Evolutionary conservation across 2,329 filamentous ascomycete genomes (phyloP).

Genomic region (Claviceps capensis): DNA sequence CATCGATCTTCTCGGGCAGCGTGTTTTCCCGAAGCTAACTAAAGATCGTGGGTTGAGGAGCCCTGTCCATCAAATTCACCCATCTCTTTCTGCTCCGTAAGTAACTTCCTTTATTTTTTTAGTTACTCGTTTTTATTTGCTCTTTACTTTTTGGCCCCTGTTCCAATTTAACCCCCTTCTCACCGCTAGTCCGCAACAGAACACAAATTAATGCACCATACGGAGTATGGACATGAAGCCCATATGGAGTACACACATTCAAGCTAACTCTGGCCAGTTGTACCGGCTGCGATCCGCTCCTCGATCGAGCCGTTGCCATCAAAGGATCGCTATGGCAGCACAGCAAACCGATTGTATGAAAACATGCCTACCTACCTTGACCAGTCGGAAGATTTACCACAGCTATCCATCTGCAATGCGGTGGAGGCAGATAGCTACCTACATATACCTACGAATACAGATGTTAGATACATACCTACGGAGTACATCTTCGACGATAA

Average conservation of each 20-base stretch:
- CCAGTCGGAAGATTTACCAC: slow-evolving; percentile 1
- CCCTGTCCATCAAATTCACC: not conserved
- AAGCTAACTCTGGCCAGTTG: not conserved
- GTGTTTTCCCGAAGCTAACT: not conserved
- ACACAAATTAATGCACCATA: not conserved
- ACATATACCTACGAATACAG: too few relatives aligned
- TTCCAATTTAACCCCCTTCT: not conserved
- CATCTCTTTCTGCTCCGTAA: not conserved
- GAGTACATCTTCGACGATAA: too few relatives aligned
- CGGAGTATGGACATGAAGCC: not conserved
- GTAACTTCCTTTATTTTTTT: too few relatives aligned
- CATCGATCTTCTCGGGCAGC: not conserved
- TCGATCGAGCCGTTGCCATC: not conserved
- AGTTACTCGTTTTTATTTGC: too few relatives aligned
- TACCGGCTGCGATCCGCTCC: not conserved
- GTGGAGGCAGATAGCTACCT: not conserved
- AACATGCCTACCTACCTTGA: not conserved
- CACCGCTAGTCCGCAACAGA: not conserved
- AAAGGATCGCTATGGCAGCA: not conserved
- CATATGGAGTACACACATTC: not conserved
- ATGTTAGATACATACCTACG: too few relatives aligned
- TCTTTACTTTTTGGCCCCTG: not conserved
- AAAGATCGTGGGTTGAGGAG: not conserved
- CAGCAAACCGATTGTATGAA: not conserved
- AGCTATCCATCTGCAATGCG: not conserved